phyloP scores from a whole-genome alignment of 176 grass and related monocot genomes.

The Triticum urartu region DNA sequence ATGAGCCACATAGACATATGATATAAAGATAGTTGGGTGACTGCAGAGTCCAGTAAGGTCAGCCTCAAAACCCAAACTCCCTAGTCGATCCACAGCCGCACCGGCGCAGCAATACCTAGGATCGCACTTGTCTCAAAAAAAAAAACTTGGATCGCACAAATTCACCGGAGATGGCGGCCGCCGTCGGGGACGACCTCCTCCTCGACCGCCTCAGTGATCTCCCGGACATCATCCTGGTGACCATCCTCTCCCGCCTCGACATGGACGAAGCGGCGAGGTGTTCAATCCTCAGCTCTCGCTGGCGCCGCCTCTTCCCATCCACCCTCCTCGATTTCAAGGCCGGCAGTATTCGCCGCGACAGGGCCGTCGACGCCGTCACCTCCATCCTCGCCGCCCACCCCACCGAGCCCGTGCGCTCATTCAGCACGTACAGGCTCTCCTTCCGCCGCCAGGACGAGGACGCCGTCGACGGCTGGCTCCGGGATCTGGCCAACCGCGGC shows the following conservation, averaged over 20 bases:
- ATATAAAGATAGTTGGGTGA: too few species aligned
- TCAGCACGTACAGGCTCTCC: not conserved
- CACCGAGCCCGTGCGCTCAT: constrained; percentile 2
- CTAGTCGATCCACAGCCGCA: too few species aligned
- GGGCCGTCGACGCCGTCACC: not conserved
- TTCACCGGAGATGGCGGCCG: not conserved
- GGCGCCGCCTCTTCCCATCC: constrained; percentile 27
- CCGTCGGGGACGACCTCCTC: not conserved
- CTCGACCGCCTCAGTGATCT: constrained; percentile 8
- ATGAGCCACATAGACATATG: too few species aligned
- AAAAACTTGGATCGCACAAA: not conserved
- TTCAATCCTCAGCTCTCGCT: constrained; percentile 14
- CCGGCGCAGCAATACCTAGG: not conserved
- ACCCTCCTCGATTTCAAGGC: constrained; percentile 23
- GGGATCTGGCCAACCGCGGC: constrained; percentile 12
- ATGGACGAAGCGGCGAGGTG: constrained; percentile 17
- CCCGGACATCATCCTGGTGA: not conserved
- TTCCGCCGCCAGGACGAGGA: not conserved
- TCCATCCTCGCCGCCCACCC: constrained; percentile 35
- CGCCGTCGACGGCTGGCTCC: not conserved
- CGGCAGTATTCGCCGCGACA: not conserved
- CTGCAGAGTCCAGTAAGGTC: too few species aligned
- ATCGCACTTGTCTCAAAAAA: not conserved
- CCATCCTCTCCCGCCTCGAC: constrained; percentile 24
- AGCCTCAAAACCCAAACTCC: too few species aligned